Conservation (phyloP, 1,284 basidiomycete genomes). For the Xerocomus minutiporus region DNA sequence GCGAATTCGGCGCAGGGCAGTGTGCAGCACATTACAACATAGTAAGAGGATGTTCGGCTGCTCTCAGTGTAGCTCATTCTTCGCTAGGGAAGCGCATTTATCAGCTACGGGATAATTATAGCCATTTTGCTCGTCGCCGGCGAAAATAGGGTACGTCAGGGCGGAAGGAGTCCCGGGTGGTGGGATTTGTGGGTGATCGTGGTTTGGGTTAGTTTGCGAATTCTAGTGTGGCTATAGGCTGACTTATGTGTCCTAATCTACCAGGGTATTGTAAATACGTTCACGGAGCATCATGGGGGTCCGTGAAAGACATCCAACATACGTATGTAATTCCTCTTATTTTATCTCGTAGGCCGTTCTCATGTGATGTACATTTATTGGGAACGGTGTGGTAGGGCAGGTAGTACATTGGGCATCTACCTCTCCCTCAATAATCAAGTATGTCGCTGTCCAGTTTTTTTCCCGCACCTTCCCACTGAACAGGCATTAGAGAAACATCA, state of each 20-base stretch:
- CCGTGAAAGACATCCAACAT: conserved; percentile 93
- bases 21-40: conserved; percentile 91
- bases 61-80: background rate
- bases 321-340: conserved; percentile 50
- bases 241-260: conserved; percentile 1
- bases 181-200: conserved; percentile 89
- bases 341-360: background rate
- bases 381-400: conserved; percentile 75
- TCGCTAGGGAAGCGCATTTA: conserved; percentile 69
- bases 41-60: conserved; percentile 37
- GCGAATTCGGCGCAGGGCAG: conserved; percentile 69
- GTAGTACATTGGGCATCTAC: conserved; percentile 85
- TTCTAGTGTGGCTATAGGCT: background rate
- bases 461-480: background rate
- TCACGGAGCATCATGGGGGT: conserved; percentile 84
- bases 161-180: conserved; percentile 79
- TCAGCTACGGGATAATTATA: conserved; percentile 83
- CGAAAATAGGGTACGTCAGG: conserved; percentile 74
- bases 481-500: conserved; percentile 60
- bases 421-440: conserved; percentile 78
- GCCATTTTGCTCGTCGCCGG: conserved; percentile 81
- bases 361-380: conserved; percentile 33
- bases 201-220: conserved; percentile 63
- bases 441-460: conserved; percentile 7
- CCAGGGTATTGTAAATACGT: conserved; percentile 73